Conservation (phyloP, 1,139 yeast genomes). For the Magnusiomyces clavatus region DNA sequence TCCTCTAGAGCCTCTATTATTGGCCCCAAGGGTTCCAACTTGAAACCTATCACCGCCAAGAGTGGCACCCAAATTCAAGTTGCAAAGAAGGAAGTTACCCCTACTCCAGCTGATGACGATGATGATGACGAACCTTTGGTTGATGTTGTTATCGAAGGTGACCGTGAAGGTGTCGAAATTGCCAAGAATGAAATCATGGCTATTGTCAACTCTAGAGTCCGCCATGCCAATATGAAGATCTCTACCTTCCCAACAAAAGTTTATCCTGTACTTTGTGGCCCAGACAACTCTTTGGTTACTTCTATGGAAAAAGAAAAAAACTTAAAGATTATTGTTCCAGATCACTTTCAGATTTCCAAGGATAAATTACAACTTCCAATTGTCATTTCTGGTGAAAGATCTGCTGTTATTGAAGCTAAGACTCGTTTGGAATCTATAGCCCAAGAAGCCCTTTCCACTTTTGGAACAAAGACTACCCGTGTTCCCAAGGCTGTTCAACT, state of each 20-base stretch:
- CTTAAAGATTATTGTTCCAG: constrained; percentile 34
- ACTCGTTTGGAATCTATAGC: constrained; percentile 41
- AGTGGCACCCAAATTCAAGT: constrained; percentile 73
- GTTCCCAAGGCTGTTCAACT: constrained; percentile 48
- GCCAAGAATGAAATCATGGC: constrained; percentile 66
- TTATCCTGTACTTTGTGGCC: constrained; percentile 25
- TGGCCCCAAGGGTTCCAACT: constrained; percentile 80
- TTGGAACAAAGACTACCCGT: constrained; percentile 35
- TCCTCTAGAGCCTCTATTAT: constrained; percentile 72
- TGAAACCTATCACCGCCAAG: constrained; percentile 69
- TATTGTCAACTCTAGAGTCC: constrained; percentile 63
- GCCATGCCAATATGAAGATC: constrained; percentile 26
- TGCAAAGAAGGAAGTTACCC: constrained; percentile 38
- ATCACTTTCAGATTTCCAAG: constrained; percentile 15
- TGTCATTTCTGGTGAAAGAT: constrained; percentile 59
- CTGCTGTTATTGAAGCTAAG: constrained; percentile 45
- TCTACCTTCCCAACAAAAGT: constrained; percentile 35
- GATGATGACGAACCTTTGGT: constrained; percentile 48
- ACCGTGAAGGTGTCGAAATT: constrained; percentile 67
- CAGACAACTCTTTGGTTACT: constrained; percentile 10
- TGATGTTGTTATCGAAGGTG: constrained; percentile 70
- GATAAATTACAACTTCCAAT: constrained; percentile 23
- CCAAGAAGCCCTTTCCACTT: constrained; percentile 32
- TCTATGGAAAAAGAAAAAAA: constrained; percentile 15
- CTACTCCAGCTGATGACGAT: constrained; percentile 28